These are phyloP conservation scores for Danielozyma ontarioensis DNA, from an alignment of 805 yeast genomes.

Conservation along the genomic window DNA sequence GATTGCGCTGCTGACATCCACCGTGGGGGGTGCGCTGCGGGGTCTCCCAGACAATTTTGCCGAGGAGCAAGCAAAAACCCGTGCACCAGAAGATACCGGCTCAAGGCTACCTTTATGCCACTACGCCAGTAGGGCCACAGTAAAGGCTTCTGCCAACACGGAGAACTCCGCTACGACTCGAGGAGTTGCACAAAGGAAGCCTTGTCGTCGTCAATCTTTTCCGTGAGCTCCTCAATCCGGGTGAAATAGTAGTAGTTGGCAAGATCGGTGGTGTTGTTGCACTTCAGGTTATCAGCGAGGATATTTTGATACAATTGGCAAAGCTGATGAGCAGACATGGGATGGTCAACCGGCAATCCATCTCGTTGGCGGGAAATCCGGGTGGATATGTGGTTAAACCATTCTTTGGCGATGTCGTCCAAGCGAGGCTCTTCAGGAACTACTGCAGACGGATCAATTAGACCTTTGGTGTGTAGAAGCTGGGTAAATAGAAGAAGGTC, in stretches of 20 bases:
- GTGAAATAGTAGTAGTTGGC: slow-evolving; percentile 31
- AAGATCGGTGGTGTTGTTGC: slow-evolving; percentile 32
- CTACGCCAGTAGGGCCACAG: too few species aligned
- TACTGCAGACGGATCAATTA: slow-evolving; percentile 19
- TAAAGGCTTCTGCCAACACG: too few species aligned
- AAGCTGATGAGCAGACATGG: slow-evolving; percentile 16
- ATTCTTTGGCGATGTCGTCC: slow-evolving; percentile 17
- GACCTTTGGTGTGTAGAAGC: slow-evolving; percentile 29
- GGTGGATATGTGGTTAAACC: slow-evolving; percentile 27
- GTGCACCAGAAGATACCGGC: too few species aligned
- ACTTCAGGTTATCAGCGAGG: slow-evolving; percentile 17
- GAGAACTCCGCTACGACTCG: too few species aligned
- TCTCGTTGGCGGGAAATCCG: slow-evolving; percentile 15
- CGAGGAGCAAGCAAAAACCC: too few species aligned
- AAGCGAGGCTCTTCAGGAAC: slow-evolving; percentile 12
- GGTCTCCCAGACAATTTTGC: too few species aligned
- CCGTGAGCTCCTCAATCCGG: slow-evolving; percentile 29
- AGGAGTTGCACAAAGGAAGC: slow-evolving; percentile 12
- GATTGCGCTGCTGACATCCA: too few species aligned
- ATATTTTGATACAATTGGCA: slow-evolving; percentile 21
- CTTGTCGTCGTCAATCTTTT: slow-evolving; percentile 18
- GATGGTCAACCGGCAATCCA: slow-evolving; percentile 8
- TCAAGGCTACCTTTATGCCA: too few species aligned
- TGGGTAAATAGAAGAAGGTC: slow-evolving; percentile 35
- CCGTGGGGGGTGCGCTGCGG: too few species aligned